phyloP scores from a whole-genome alignment of 208 protist species.

The Chromosphaera perkinsii region DNA sequence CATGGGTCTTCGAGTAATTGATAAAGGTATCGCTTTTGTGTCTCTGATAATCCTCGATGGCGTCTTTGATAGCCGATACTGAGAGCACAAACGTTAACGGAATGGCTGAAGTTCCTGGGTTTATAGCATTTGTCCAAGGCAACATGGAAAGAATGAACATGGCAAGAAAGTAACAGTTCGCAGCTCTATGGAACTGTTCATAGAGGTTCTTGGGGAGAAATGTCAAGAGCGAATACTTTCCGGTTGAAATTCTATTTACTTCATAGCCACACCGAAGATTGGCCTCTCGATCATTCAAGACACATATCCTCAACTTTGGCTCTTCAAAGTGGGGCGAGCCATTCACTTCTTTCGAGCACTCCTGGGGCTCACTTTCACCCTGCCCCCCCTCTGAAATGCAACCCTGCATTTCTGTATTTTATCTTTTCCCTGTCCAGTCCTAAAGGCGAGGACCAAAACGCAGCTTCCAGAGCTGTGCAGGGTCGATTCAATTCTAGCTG shows the following conservation, averaged over 20 bases:
- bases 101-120: constrained; percentile 76
- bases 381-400: too few relatives aligned
- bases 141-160: constrained; percentile 13
- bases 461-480: too few relatives aligned
- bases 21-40: background rate
- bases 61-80: constrained; percentile 84
- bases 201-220: constrained; percentile 63
- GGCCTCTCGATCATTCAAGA: too few relatives aligned
- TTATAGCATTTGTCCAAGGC: constrained; percentile 20
- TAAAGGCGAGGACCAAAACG: too few relatives aligned
- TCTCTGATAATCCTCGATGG: constrained; percentile 74
- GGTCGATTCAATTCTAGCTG: too few relatives aligned
- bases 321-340: too few relatives aligned
- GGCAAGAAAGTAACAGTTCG: constrained; percentile 33
- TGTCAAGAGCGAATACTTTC: constrained; percentile 55
- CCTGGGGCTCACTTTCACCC: too few relatives aligned
- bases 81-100: constrained; percentile 81
- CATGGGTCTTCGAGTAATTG: background rate
- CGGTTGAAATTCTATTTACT: constrained; percentile 15
- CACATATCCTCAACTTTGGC: too few relatives aligned
- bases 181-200: constrained; percentile 52
- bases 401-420: too few relatives aligned
- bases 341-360: too few relatives aligned
- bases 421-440: too few relatives aligned
- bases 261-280: too few relatives aligned